phyloP scores from a whole-genome alignment of 2,329 filamentous ascomycete genomes.

The Neonectria faginata region DNA sequence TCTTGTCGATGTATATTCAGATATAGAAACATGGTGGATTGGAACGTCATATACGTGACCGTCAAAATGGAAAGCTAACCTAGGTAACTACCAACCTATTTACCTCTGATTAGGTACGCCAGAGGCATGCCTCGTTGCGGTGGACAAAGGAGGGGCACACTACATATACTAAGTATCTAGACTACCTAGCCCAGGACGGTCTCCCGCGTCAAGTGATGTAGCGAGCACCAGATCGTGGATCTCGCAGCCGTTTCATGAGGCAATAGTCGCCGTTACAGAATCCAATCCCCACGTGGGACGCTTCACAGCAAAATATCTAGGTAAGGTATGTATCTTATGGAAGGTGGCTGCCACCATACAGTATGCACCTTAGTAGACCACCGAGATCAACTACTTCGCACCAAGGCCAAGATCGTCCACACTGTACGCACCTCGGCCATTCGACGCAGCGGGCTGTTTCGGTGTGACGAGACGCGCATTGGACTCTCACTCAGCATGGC shows the following conservation, averaged over 20 bases:
- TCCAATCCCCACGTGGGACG: conserved; percentile 14
- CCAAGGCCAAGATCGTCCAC: background rate
- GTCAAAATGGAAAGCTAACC: background rate
- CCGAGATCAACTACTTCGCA: too few species aligned
- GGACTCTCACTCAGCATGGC: conserved; percentile 1
- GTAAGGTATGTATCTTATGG: background rate
- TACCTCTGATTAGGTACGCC: background rate
- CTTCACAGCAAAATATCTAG: background rate
- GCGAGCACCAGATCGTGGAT: conserved; percentile 7
- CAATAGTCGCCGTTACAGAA: conserved; percentile 5
- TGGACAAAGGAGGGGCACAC: background rate
- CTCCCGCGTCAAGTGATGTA: background rate
- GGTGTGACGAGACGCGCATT: conserved; percentile 10
- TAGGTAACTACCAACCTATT: background rate
- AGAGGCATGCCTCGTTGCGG: background rate
- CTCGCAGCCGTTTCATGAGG: conserved; percentile 1
- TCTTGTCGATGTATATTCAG: background rate
- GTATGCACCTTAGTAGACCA: background rate
- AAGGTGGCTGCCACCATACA: background rate
- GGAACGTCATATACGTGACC: background rate
- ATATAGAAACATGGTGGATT: background rate
- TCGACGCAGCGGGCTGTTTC: background rate
- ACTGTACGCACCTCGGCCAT: conserved; percentile 5
- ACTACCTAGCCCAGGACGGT: background rate
- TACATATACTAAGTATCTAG: too few species aligned